These are phyloP conservation scores for Phytophthora chlamydospora DNA, from an alignment of 352 stramenopile species.

Conservation along the genomic window DNA sequence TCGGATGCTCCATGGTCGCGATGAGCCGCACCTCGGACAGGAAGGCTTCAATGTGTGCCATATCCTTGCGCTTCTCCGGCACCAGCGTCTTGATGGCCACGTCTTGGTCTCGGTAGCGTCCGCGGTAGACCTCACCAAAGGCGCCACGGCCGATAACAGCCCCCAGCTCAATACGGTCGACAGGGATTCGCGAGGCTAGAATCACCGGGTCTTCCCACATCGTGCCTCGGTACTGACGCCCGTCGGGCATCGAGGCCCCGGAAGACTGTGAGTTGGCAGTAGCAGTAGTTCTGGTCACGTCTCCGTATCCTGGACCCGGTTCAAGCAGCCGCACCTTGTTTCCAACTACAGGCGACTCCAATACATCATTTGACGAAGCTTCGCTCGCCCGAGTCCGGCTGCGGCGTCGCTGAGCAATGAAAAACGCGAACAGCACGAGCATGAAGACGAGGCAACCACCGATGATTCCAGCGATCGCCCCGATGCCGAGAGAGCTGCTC, in stretches of 20 bases:
- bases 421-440: slow-evolving; percentile 34
- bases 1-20: slow-evolving; percentile 48
- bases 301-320: no score
- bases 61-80: slow-evolving; percentile 43
- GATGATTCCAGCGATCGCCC: no score
- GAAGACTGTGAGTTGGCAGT: slow-evolving; percentile 31
- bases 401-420: slow-evolving; percentile 27
- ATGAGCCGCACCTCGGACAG: slow-evolving; percentile 49
- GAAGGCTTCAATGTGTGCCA: slow-evolving; percentile 45
- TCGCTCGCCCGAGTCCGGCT: slow-evolving; percentile 14
- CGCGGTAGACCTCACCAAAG: slow-evolving; percentile 45
- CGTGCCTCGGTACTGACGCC: slow-evolving; percentile 12
- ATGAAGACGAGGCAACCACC: slow-evolving; percentile 30
- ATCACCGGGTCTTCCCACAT: slow-evolving; percentile 48
- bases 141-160: slow-evolving; percentile 38
- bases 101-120: slow-evolving; percentile 39
- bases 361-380: slow-evolving; percentile 12
- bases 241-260: slow-evolving; percentile 5
- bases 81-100: slow-evolving; percentile 52
- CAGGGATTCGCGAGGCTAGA: slow-evolving; percentile 41
- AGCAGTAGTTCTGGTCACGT: no score
- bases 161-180: slow-evolving; percentile 42
- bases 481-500: slow-evolving; percentile 23
- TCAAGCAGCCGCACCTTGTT: slow-evolving; percentile 17
- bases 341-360: slow-evolving; percentile 20